Percentiles rank a stretch among this genome's conserved stretches.
Conservation (phyloP, 108 stramenopile genomes). For the Conticribra guillardii region DNA sequence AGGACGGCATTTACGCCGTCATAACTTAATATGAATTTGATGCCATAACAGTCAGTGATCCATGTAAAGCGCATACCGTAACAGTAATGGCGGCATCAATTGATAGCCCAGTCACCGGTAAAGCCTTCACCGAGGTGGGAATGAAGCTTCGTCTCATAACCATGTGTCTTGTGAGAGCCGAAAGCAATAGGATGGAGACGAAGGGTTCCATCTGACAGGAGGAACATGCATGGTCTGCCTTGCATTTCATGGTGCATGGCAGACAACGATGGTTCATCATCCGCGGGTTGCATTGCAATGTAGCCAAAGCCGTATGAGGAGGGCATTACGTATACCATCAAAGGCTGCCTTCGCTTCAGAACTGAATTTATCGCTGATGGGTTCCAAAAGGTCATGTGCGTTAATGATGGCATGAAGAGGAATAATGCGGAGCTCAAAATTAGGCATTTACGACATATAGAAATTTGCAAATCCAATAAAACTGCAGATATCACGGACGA, state of each 20-base stretch:
- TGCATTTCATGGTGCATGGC: conserved; percentile 14
- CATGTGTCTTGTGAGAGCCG: background rate
- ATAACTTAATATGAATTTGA: conserved; percentile 14
- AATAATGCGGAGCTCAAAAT: conserved; percentile 2
- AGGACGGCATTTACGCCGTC: conserved; percentile 14
- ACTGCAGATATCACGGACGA: conserved; percentile 15
- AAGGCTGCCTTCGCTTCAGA: background rate
- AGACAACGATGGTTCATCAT: background rate
- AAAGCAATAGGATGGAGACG: conserved; percentile 15
- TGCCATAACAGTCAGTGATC: conserved; percentile 1
- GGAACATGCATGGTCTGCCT: conserved; percentile 2
- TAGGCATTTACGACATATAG: conserved; percentile 6
- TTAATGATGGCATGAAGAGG: conserved; percentile 4
- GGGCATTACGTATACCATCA: background rate
- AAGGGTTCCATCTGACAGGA: background rate
- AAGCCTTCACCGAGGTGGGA: conserved; percentile 10
- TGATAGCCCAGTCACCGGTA: conserved; percentile 21
- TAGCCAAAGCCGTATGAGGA: conserved; percentile 2
- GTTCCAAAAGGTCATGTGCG: background rate
- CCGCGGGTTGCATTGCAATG: background rate
- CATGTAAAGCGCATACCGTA: conserved; percentile 5
- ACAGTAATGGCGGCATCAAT: conserved; percentile 9
- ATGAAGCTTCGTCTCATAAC: background rate
- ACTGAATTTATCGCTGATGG: background rate
- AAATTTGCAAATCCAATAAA: conserved; percentile 14